Base-by-base conservation (phyloP, 1,284 basidiomycete species). In the Leccinum griseonigrum region DNA sequence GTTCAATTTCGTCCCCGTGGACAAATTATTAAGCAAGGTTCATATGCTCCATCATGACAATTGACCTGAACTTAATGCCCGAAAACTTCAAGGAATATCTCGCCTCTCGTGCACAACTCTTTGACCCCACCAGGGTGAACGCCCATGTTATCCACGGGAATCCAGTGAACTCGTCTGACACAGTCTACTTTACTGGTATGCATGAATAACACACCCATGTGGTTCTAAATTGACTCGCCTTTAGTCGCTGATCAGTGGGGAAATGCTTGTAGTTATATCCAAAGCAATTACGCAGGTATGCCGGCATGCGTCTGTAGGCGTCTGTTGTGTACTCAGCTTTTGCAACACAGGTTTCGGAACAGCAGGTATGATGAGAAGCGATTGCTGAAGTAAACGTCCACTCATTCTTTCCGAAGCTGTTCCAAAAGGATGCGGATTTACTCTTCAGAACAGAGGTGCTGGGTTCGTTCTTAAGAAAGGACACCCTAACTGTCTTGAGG, bases 181-280 rank as follows among this genome's bases (percentile, higher is more conserved):
- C 97, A 0, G 94, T 98, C 43, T 98, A 96, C 76, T 95, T 98
- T 70, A 85, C 91, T 22, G 91, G 90, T 88, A 70, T 56, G 74
- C 22, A 56, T 3, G 11, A 26, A 54, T 14, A 18, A 22, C 8
- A 11, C 5, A 31, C 40, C 46, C 29, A 60, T 56, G 29, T 28
- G 11, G 18, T 55, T 36, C 57, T 7, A 52, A 51, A 48, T 8
- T 57, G 26, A 62, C 56, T 50, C 31, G 54, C 26, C 40, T 40
- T 63, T 56, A 90, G 91, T 94, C 1, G 83, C 90, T 5, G 94
- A 96, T 72, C 85, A 90, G 69, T 91, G 92, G 83, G 95, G 95
- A 4, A 97, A 98, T 74, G 92, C 94, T 2, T 97, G 94, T 76
- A 95, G 92, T 65, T 97, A 90, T 74, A 98, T 98, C 64, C 92